Evolutionary conservation across 352 stramenopile species (phyloP), one percentile per base, ranked within the genome.

Genomic region (Plasmopara halstedii): DNA sequence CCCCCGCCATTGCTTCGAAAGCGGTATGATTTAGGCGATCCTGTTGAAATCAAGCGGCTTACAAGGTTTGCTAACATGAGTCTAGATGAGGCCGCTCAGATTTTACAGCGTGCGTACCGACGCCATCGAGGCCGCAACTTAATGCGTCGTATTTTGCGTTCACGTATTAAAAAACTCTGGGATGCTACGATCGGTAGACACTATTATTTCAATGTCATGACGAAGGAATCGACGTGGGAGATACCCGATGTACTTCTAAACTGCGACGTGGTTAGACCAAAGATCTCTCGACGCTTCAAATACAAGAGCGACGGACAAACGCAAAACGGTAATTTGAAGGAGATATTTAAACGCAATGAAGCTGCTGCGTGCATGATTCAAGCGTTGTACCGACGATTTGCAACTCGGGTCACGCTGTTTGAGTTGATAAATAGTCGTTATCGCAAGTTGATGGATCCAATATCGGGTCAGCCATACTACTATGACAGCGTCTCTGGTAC

Each of bases 191-290:
- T 68, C 8, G 64, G 68, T 0, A 46, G 73, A 27, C 70, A 56
- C 36, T 91, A 79, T 51, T 91, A 85, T 61, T 85, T 85, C 62
- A 84, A 91, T 42, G 62, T 55, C 8, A 59, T 76, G 35, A 89
- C 77, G 6, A 78, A 85, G 23, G 54, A 81, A 25, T 83, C 80
- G 2, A 79, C 60, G 5, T 87, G 73, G 77, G 56, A 81, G n/a
- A 82, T 75, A 17, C 80, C 79, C 3, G 64, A 52, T 43, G 31
- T 81, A 6, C 53, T 85, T 13, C 47, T 62, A 19, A 27, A 63
- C 19, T 45, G 64, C n/a, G 53, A 64, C 15, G 46, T 45, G 0
- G 13, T 63, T 2, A 39, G 65, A 19, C 6, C 27, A 11, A 42
- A 38, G 4, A 29, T 20, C 32, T 22, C 4, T 4, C 36, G n/a